phyloP scores from a whole-genome alignment of 495 filamentous ascomycete genomes.

The Jackrogersella multiformis region DNA sequence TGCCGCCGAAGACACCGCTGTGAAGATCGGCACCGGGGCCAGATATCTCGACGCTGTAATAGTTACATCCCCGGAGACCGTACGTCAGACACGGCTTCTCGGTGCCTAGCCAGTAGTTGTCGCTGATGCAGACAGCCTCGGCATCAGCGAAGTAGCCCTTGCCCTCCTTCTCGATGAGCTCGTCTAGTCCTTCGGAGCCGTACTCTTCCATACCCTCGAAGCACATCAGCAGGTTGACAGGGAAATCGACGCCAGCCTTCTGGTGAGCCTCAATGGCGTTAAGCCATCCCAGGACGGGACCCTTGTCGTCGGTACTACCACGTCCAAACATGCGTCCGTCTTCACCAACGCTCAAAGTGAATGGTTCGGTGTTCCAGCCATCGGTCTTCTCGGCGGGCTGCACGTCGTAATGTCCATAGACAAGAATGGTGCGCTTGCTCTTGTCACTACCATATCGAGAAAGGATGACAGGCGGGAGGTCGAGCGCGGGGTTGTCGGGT shows the following conservation, averaged over 20 bases:
- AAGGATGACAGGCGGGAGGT: slow-evolving; percentile 91
- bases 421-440: slow-evolving; percentile 91
- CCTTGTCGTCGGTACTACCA: slow-evolving; percentile 97
- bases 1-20: slow-evolving; percentile 94
- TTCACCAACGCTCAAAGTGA: slow-evolving; percentile 85
- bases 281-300: slow-evolving; percentile 95
- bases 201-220: slow-evolving; percentile 99
- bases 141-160: slow-evolving; percentile 93
- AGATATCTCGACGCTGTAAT: slow-evolving; percentile 87
- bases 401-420: slow-evolving; percentile 99
- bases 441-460: slow-evolving; percentile 90
- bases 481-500: slow-evolving; percentile 85
- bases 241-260: slow-evolving; percentile 91
- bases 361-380: slow-evolving; percentile 96
- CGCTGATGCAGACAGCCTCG: slow-evolving; percentile 97
- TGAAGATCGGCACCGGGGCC: slow-evolving; percentile 95
- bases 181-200: slow-evolving; percentile 94
- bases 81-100: slow-evolving; percentile 98
- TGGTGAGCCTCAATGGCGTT: slow-evolving; percentile 98
- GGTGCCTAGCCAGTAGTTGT: slow-evolving; percentile 99
- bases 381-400: slow-evolving; percentile 94
- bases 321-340: slow-evolving; percentile 95
- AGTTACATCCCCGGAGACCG: slow-evolving; percentile 96
- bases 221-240: slow-evolving; percentile 98
- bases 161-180: slow-evolving; percentile 87